Evolutionary conservation across 495 filamentous ascomycete species (phyloP), one percentile per base, ranked within the genome.

Genomic region (Xylaria curta): DNA sequence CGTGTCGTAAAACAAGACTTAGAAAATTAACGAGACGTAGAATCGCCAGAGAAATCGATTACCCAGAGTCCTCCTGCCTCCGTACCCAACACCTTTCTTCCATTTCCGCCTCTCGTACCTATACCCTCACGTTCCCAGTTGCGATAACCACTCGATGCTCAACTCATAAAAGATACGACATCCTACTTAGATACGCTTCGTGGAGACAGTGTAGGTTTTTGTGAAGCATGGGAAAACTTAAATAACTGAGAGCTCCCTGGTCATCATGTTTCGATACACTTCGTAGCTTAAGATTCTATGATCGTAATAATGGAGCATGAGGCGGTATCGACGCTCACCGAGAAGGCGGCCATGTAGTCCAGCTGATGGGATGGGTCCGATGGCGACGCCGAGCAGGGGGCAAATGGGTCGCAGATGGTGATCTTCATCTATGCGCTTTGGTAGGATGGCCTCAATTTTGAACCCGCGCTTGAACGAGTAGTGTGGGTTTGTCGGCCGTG

Each of bases 241-340:
- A 26, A 66, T 64, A n/a, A 70, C 24, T 17, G 59, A 70, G 68
- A 70, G 59, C 31, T 47, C 51, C 59, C 59, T 53, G 59, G 62
- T 66, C 74, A 9, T 64, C 36, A 72, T 56, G 47, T 76, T 76
- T 26, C 81, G 75, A 31, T 80, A 78, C 31, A 98, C 81, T 76
- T 97, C 92, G 81, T 98, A 98, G 76, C 87, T 92, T 78, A 97
- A 81, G 19, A 98, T 86, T 0, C 88, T 89, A 72, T 93, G 90
- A 80, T 97, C 89, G 73, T 85, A 83, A 81, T 92, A 98, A 38
- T 90, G 87, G 74, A 97, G 80, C 70, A 97, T 81, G 49, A 98
- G 74, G 36, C 95, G 83, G 80, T 92, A 97, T 56, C 87, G 81
- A 76, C 80, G 74, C 81, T 80, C 83, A 80, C 85, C 66, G 54